Base-by-base conservation (phyloP, 257 asterid species). In the Anisodus tanguticus region DNA sequence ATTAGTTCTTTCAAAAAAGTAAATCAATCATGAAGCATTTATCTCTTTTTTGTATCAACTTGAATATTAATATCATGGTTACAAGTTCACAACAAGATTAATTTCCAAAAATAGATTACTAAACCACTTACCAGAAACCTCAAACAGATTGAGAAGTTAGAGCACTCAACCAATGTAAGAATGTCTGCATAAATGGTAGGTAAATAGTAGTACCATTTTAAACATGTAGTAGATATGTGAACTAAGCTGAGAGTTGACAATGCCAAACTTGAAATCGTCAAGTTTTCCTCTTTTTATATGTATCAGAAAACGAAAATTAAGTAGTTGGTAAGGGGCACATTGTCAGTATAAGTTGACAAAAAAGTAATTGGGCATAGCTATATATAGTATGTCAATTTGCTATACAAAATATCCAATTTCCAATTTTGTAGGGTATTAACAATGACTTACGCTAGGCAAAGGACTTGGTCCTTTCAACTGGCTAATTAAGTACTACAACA, bases 231-330 rank as follows among this genome's bases (percentile, higher is more conserved):
- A 47, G 26, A 13, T 74, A 74, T 12, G 11, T 1, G 63, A 7
- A 51, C 31, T 26, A 22, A 22, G 8, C 0, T 51, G 80, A 74
- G 80, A 47, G 81, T 26, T 76, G 81, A 31, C 35, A 47, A 22
- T 51, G 26, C 4, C 45, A 51, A 7, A 49, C 63, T 51, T 51
- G 81, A 76, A 26, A 0, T 76, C 16, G 81, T 51, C 81, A 76
- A 51, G 15, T 76, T 76, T 76, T 76, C 15, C 81, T 22, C 63
- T 76, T 76, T 76, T 51, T 3, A 76, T 76, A 76, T 51, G 19
- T 31, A 51, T 26, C 47, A 12, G 81, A 51, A 51, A 74, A 74
- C 0, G 45, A 74, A 74, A 74, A 74, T 49, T 54, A 51, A 9
- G 63, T 76, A 76, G 81, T 51, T 76, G 63, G 26, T 8, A 76